Base-by-base conservation (phyloP, 192 early-diverging fungal species). In the Backusella westeae region DNA sequence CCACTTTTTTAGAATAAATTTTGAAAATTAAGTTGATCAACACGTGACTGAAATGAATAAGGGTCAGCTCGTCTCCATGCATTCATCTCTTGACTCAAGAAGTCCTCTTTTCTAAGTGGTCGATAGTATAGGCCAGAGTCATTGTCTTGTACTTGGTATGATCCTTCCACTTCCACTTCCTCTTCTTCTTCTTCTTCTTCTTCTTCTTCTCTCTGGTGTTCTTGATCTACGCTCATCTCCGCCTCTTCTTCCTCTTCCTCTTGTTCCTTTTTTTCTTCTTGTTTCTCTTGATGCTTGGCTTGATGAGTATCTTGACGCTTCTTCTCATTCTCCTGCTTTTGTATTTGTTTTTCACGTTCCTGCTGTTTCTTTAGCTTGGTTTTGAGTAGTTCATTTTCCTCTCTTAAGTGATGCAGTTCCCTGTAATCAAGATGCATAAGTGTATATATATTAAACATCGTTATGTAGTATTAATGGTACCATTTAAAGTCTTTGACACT, bases 401-500 rank as follows among this genome's bases (percentile, higher is more conserved):
- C 49, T 35, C 26, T 35, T n/a, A 72, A 36, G 19, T 52, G 23
- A 56, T 72, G 32, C 8, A 72, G 14, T 9, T 72, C 49, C 44
- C 71, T 72, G 17, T n/a, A 17, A 44, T 17, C 42, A 44, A 44
- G 15, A 44, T 44, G 42, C 12, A 44, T 44, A 14, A 5, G 42
- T 44, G 5, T 19, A 44, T 19, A 44, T 44, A 15, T 7, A 39
- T 39, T 10, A 39, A 39, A 10, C 38, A 39, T 14, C 14, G 15
- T 5, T 44, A 44, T 44, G 1, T 44, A 44, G 42, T 44, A 19
- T 15, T 17, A 14, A 17, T 17, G 4, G 14, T 66, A 74, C 73
- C 53, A 65, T 65, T 74, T 74, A 32, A 65, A 74, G 0, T 74
- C 59, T 74, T 42, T 74, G 19, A 49, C 56, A 41, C 10, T 21